A percentile compares a stretch with the other conserved stretches of the same genome.
Evolutionary conservation across 2,329 filamentous ascomycete genomes (phyloP).

Genomic region (Hymenoscyphus fructigenus): DNA sequence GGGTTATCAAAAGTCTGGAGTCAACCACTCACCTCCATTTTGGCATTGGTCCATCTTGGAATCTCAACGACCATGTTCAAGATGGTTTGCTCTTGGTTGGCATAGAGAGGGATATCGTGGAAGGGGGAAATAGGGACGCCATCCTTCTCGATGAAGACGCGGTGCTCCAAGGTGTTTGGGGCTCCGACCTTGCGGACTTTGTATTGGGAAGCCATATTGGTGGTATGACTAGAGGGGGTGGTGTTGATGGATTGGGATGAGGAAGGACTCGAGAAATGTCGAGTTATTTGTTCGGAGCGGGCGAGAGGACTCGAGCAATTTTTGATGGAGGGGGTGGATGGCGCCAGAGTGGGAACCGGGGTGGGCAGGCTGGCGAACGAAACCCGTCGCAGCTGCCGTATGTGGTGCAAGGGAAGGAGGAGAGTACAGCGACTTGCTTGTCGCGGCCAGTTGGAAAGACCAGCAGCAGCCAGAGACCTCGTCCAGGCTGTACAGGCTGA

Average conservation of each 20-base stretch:
- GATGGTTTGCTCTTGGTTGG: slow-evolving; percentile 92
- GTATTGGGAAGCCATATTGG: slow-evolving; percentile 53
- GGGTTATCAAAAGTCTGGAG: slow-evolving; percentile 14
- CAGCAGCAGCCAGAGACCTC: slow-evolving; percentile 8
- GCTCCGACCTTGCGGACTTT: slow-evolving; percentile 82
- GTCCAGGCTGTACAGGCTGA: slow-evolving; percentile 24
- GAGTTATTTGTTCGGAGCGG: slow-evolving; percentile 43
- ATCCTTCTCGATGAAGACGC: slow-evolving; percentile 97
- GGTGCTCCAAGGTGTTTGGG: slow-evolving; percentile 93
- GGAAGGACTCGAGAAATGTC: slow-evolving; percentile 46
- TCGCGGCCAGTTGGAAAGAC: not conserved
- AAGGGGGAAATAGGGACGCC: slow-evolving; percentile 90
- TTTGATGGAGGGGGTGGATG: slow-evolving; percentile 23
- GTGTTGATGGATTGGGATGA: slow-evolving; percentile 22
- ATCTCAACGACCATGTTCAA: slow-evolving; percentile 99
- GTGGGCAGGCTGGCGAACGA: slow-evolving; percentile 14
- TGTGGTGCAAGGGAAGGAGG: slow-evolving; percentile 5
- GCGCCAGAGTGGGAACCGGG: slow-evolving; percentile 25
- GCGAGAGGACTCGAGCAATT: slow-evolving; percentile 20
- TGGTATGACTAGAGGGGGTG: slow-evolving; percentile 18
- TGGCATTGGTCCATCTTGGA: slow-evolving; percentile 98
- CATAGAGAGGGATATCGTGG: slow-evolving; percentile 97
- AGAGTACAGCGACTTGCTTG: slow-evolving; percentile 8
- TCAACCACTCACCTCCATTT: slow-evolving; percentile 79
- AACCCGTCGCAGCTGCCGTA: slow-evolving; percentile 12